Evolutionary conservation across 805 yeast species (phyloP), one percentile per base, ranked within the genome.

Genomic region (Metschnikowia dekortorum): DNA sequence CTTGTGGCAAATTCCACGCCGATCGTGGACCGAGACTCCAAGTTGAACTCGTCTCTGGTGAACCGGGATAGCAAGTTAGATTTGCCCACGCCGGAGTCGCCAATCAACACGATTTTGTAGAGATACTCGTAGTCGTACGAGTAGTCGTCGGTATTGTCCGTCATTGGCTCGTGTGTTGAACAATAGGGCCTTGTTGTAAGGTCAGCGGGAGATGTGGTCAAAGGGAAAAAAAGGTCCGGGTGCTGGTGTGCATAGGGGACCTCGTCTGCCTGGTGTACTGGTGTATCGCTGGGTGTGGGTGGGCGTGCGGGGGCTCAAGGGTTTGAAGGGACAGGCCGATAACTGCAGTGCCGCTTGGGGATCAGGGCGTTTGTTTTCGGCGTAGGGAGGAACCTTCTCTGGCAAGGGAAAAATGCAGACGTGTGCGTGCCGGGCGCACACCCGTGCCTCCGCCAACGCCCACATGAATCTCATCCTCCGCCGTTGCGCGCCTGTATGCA

Each of bases 1-100:
- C 97, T 81, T 22, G 98, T 94, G 40, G 98, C 98, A 74, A 92
- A 92, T 70, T 94, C 99, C 46, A 94, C 99, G 44, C 99, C 99
- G 65, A 92, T 92, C 29, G 99, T 92, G 48, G 96, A 87, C 69
- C 94, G 84, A 14, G 94, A 84, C 67, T 94, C 98, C 56, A 91
- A 79, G 72, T 91, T 90, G 76, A 94, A 92, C 70, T 92, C 98
- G 70, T 92, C 91, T 55, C 96, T 83, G 10, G 98, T 90, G 77
- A 92, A 92, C 61, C 99, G 83, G 47, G 96, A 88, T 49, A 92
- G 79, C 52, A 92, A 78, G 73, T 94, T 94, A 62, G 97, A 89
- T 68, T 92, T 92, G 53, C 99, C 99, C 46, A 94, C 98, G 49
- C 97, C 96, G 10, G 96, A 88, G 69, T 94, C 98, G 42, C 98